phyloP scores from a whole-genome alignment of 2,329 filamentous ascomycete genomes.

The Fusarium proliferatum region DNA sequence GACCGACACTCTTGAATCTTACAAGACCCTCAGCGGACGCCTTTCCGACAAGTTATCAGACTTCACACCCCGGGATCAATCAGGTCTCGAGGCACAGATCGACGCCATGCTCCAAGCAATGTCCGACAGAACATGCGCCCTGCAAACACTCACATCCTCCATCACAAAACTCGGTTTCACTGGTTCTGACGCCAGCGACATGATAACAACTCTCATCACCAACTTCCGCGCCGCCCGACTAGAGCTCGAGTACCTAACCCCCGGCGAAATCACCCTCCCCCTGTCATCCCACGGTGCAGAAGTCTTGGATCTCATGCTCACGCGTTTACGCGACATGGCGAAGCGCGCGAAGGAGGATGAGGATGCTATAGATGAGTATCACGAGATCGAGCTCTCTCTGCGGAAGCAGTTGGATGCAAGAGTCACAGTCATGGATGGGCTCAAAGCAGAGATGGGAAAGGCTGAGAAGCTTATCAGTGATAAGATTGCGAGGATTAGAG shows the following conservation, averaged over 20 bases:
- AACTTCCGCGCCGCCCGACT: conserved; percentile 68
- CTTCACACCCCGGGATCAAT: conserved; percentile 23
- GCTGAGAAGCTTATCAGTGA: conserved; percentile 50
- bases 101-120: conserved; percentile 57
- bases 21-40: conserved; percentile 55
- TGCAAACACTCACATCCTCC: conserved; percentile 57
- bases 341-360: conserved; percentile 61
- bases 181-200: conserved; percentile 59
- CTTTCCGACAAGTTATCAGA: conserved; percentile 52
- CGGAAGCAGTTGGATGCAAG: conserved; percentile 67
- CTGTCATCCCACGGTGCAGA: conserved; percentile 64
- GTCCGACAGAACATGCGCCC: conserved; percentile 60
- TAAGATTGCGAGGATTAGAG: conserved; percentile 55
- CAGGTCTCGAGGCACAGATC: conserved; percentile 56
- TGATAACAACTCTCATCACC: conserved; percentile 58
- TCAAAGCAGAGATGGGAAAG: conserved; percentile 56
- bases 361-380: conserved; percentile 69
- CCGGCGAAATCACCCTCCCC: conserved; percentile 66
- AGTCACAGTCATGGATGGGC: conserved; percentile 61
- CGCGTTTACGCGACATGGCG: conserved; percentile 61
- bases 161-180: conserved; percentile 64
- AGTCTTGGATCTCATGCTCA: conserved; percentile 66
- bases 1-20: conserved; percentile 59
- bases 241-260: conserved; percentile 71
- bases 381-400: conserved; percentile 65